These are phyloP conservation scores for Henckelia pumila DNA, from an alignment of 257 asterid genomes.

Conservation along the genomic window DNA sequence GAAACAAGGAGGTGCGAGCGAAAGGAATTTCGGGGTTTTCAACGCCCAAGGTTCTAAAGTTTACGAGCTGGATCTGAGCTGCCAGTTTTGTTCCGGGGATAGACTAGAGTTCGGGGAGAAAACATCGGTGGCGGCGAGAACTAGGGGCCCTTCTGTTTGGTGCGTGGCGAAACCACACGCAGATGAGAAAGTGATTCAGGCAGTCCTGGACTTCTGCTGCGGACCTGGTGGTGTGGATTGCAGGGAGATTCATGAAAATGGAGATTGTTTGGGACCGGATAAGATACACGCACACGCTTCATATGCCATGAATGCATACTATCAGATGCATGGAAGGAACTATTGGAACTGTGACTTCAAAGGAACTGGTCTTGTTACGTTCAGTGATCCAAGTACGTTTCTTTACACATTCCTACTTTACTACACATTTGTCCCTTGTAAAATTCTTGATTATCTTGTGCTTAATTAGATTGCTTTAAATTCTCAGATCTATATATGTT, in stretches of 20 bases:
- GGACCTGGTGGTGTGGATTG: slow-evolving; percentile 64
- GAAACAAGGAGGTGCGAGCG: slow-evolving; percentile 51
- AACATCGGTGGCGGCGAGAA: slow-evolving; percentile 19
- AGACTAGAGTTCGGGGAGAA: slow-evolving; percentile 38
- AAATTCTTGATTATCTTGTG: too few species aligned
- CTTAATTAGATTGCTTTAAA: too few species aligned
- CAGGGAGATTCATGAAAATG: slow-evolving; percentile 43
- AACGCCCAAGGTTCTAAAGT: slow-evolving; percentile 48
- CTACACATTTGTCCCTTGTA: too few species aligned
- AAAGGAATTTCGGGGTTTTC: slow-evolving; percentile 62
- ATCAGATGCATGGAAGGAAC: slow-evolving; percentile 69
- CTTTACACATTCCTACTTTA: too few species aligned
- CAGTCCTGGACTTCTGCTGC: slow-evolving; percentile 50
- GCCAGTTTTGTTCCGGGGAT: slow-evolving; percentile 40
- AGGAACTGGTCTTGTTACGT: slow-evolving; percentile 56
- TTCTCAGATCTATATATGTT: too few species aligned
- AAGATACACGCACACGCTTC: slow-evolving; percentile 57
- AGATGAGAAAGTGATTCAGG: slow-evolving; percentile 53
- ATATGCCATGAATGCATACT: slow-evolving; percentile 59
- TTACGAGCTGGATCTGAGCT: slow-evolving; percentile 58
- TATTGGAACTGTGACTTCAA: slow-evolving; percentile 69
- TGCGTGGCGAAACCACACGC: slow-evolving; percentile 70
- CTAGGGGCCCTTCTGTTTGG: slow-evolving; percentile 66
- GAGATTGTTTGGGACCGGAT: slow-evolving; percentile 42
- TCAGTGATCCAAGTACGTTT: slow-evolving; percentile 59